Evolutionary conservation across 2,329 filamentous ascomycete genomes (phyloP), one percentile per base, ranked within the genome.

Genomic region (Alternaria infectoria): DNA sequence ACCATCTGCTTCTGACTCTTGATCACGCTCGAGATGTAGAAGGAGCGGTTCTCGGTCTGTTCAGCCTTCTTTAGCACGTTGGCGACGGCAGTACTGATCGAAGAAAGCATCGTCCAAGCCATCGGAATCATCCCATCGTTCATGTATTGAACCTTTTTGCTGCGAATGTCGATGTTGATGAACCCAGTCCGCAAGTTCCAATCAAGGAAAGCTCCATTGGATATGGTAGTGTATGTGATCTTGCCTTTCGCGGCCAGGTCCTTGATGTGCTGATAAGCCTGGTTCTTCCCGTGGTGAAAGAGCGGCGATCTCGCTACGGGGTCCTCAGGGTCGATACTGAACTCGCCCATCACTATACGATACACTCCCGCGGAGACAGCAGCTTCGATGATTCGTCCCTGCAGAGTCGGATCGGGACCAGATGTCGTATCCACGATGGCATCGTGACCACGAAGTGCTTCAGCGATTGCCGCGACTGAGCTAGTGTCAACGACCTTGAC

Each of bases 401-500:
- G 85, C 2, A 83, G 69, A 2, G 69, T 69, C 15, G 80, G 76
- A 44, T 78, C 74, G 5, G 73, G 70, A 11, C 77, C 79, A 12
- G 80, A 81, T 50, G 86, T 74, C 2, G 81, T 77, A 6, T 79
- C 77, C 25, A 89, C 74, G 30, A 88, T 77, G 1, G 84, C 87
- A 57, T 88, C 86, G 54, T 86, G 82, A 10, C 45, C 45, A 10
- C 45, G 45, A 47, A 47, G 45, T 4, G 21, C 45, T 15, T 47
- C 23, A 5, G 45, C 23, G 4, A 47, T 47, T 2, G 21, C 23
- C 4, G 45, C 13, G 13, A 2, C 21, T 1, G 45, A 47, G 12
- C 21, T 5, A 6, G 47, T 51, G 47, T 51, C 30, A 4, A 51
- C 47, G 26, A 51, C 26, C 7, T 32, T 32, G 47, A 51, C 26